A percentile compares a stretch with the other conserved stretches of the same genome.
phyloP scores from a whole-genome alignment of 1,284 basidiomycete genomes.

The Lentinus polychrous region DNA sequence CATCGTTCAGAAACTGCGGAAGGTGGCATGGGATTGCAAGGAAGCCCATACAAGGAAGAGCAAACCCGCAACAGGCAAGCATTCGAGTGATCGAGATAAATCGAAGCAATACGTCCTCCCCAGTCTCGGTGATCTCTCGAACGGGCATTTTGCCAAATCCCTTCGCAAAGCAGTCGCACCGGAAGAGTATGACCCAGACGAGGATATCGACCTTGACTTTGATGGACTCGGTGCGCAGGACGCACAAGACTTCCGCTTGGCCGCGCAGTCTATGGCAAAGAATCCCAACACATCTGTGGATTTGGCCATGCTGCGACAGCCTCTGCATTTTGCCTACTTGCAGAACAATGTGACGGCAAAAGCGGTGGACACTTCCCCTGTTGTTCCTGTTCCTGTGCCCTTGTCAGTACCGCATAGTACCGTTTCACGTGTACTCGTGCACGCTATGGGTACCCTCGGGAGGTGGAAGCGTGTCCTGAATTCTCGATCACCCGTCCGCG shows the following conservation, averaged over 20 bases:
- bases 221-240: conserved; percentile 9
- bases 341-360: conserved; percentile 31
- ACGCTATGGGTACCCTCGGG: conserved; percentile 74
- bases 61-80: neutral
- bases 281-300: conserved; percentile 18
- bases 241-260: neutral
- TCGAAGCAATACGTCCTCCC: conserved; percentile 1
- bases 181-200: conserved; percentile 58
- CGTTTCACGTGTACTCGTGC: conserved; percentile 71
- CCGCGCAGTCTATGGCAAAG: neutral
- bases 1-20: conserved; percentile 74
- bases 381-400: conserved; percentile 33
- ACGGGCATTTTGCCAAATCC: conserved; percentile 48
- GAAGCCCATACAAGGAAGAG: conserved; percentile 43
- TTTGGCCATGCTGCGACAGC: conserved; percentile 31
- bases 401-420: conserved; percentile 56
- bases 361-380: conserved; percentile 18
- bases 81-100: neutral
- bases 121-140: conserved; percentile 19
- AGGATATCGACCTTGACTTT: conserved; percentile 75
- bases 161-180: conserved; percentile 33
- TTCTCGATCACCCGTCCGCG: conserved; percentile 35
- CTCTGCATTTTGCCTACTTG: conserved; percentile 35
- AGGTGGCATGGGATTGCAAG: conserved; percentile 74
- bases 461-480: conserved; percentile 77